Evolutionary conservation across 2,329 filamentous ascomycete genomes (phyloP), one percentile per base, ranked within the genome.

Genomic region (Xylariaceae sp.): DNA sequence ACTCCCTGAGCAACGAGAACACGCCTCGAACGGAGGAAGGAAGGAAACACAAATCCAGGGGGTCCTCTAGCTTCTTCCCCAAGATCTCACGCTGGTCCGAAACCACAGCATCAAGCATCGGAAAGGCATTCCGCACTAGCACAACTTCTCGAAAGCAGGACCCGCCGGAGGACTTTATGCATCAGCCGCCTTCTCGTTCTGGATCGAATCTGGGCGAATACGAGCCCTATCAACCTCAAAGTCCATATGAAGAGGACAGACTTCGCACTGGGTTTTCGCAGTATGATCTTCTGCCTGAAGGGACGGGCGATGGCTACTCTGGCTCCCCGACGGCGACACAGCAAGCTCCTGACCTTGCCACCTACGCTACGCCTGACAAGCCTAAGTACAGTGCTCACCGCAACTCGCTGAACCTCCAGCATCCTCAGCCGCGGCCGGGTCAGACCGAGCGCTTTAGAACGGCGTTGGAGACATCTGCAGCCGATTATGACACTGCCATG

Each of bases 71-170:
- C 32, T 79, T 77, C 68, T 83, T 94, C 41, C 88, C 89, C 16
- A 95, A 94, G 65, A 89, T 94, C 42, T 96, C 92, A 5, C 77
- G 92, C 27, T 98, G 92, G 92, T 96, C 90, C 0, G 92, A 93
- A 63, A 96, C 90, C 2, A 98, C 92, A 0, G 76, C 89, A 4
- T 94, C 88, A 1, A 94, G 87, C 40, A 78, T 88, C 27, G 80
- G 85, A 28, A 82, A 83, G 47, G 83, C 81, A 25, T 83, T 89
- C 56, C 77, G 82, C 25, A 77, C 75, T 49, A 85, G 77, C 49
- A 69, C 67, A 28, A 68, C 69, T 30, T 65, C 61, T 15, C 68
- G 67, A 53, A 75, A 72, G 49, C 68, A 72, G 27, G 67, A 68
- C 62, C 79, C 65, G 61, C 78, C 68, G 57, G 80, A 65, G 61